Evolutionary conservation across 2,329 filamentous ascomycete species (phyloP), one percentile per base, ranked within the genome.

Genomic region (Septoria linicola): DNA sequence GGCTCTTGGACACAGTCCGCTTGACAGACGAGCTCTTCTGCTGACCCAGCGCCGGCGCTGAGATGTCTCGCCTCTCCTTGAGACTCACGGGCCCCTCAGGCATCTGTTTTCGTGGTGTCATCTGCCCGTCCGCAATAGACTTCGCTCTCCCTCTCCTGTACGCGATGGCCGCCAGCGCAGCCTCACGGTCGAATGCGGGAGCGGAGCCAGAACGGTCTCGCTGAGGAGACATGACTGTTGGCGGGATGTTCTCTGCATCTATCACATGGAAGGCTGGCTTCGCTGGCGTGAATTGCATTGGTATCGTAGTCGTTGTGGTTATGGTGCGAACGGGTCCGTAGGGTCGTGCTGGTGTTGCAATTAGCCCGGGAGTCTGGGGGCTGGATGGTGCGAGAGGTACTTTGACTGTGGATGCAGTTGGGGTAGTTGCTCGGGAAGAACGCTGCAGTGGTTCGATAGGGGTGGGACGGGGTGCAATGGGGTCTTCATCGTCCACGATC

Each of bases 151-250:
- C 86, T 46, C 88, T 74, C 21, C 88, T 77, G 70, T 88, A 84
- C 46, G 83, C 79, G 59, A 92, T 91, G 66, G 85, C 82, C 49
- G 85, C 85, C 13, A 92, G 77, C 3, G 87, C 87, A 68, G 89
- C 78, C 67, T 89, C 88, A 47, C 88, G 78, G 48, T 77, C 75
- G 49, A 78, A 67, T 7, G 56, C 56, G 4, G 59, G 58, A 17
- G 57, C 60, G 25, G 56, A 53, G 19, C 51, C 51, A 25, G 53
- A 42, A 39, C 54, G 49, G 25, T 55, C 36, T 21, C 49, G 35
- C n/a, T 47, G 44, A 21, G 57, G 56, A 17, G 55, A 59, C 20
- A 51, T 53, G 4, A 49, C 43, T 3, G 53, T 48, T 5, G 55
- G 54, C 6, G 59, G 54, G 20, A 59, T 55, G 47, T 59, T 59